Evolutionary conservation across 75 land plant genomes (phyloP).

Genomic region (Isoetes taiwanensis): DNA sequence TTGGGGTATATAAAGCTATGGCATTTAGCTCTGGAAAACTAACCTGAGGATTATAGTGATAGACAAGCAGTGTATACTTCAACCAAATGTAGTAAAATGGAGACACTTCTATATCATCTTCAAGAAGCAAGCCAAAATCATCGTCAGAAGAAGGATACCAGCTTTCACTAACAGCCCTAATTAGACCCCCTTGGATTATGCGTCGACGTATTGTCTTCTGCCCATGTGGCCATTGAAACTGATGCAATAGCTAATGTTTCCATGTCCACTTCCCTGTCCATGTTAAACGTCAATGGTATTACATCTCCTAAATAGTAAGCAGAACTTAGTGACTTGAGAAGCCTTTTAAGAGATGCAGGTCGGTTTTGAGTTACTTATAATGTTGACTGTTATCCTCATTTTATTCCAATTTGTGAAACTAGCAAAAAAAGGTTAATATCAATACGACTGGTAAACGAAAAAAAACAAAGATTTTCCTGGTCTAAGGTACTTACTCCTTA

Average conservation of each 20-base stretch:
- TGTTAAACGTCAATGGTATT: neutral
- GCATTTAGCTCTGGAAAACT: neutral
- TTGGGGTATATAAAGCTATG: constrained; percentile 1
- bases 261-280: neutral
- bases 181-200: constrained; percentile 1
- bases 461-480: too few species aligned
- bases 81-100: constrained; percentile 7
- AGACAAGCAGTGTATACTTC: constrained; percentile 3
- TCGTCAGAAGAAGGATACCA: constrained; percentile 3
- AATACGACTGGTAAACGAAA: too few species aligned
- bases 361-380: constrained; percentile 1
- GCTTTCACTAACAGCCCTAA: constrained; percentile 5
- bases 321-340: neutral
- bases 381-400: constrained; percentile 1
- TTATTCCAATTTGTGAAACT: neutral
- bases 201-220: neutral
- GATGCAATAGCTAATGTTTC: neutral
- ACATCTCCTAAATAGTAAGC: neutral
- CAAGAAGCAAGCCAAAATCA: neutral
- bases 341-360: neutral
- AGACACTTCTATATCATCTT: constrained; percentile 2
- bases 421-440: too few species aligned
- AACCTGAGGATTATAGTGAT: neutral
- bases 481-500: too few species aligned
- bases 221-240: constrained; percentile 1